A percentile compares a stretch with the other conserved stretches of the same genome.
These are phyloP conservation scores for Phellopilus nigrolimitatus DNA, from an alignment of 1,284 basidiomycete species.

Conservation along the genomic window DNA sequence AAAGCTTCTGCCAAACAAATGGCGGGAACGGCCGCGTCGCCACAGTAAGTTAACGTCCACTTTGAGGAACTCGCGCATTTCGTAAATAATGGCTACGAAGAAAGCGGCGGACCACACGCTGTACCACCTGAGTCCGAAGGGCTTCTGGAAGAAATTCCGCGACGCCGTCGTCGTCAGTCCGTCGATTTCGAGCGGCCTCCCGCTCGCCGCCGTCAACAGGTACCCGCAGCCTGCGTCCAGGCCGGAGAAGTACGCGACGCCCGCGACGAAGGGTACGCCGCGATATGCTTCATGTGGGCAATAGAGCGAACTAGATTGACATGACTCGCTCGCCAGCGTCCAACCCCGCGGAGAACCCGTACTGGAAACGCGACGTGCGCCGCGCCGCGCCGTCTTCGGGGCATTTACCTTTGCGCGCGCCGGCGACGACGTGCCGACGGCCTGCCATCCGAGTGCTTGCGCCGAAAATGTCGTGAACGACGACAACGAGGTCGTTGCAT, in stretches of 20 bases:
- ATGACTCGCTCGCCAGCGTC: slow-evolving; percentile 47
- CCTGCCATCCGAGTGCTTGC: too few species aligned
- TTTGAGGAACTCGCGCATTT: too few species aligned
- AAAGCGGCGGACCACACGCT: slow-evolving; percentile 79
- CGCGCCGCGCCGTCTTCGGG: background rate
- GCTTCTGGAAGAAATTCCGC: slow-evolving; percentile 94
- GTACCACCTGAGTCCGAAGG: slow-evolving; percentile 82
- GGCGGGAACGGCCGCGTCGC: too few species aligned
- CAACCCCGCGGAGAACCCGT: slow-evolving; percentile 79
- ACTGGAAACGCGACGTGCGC: slow-evolving; percentile 95
- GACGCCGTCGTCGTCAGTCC: slow-evolving; percentile 78
- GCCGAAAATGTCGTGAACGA: too few species aligned
- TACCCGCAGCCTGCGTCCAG: slow-evolving; percentile 85
- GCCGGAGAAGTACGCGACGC: slow-evolving; percentile 80
- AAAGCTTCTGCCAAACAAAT: too few species aligned
- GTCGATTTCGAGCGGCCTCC: slow-evolving; percentile 90
- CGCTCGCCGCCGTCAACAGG: slow-evolving; percentile 67
- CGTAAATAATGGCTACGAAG: slow-evolving; percentile 55
- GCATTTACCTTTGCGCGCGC: background rate
- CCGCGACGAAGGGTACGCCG: slow-evolving; percentile 76
- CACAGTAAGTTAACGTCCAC: too few species aligned
- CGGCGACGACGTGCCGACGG: slow-evolving; percentile 9
- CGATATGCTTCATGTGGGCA: slow-evolving; percentile 13
- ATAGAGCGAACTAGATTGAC: slow-evolving; percentile 4
- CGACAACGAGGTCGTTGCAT: too few species aligned